These are phyloP conservation scores for Lactarius quietus DNA, from an alignment of 768 basidiomycete species.

Conservation along the genomic window DNA sequence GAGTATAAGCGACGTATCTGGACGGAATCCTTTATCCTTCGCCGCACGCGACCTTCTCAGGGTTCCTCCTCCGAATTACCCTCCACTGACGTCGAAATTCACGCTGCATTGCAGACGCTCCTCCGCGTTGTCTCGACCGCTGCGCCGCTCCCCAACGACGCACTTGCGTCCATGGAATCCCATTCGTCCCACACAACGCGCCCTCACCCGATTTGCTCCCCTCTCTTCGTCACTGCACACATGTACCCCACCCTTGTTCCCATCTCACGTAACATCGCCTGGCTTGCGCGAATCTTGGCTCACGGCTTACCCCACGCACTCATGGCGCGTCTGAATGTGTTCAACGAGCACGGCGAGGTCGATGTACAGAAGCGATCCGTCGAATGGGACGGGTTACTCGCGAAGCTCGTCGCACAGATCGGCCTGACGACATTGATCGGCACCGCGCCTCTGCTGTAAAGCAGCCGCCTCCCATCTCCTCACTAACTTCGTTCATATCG, in stretches of 20 bases:
- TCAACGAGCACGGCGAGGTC: slow-evolving; percentile 30
- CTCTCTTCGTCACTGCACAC: slow-evolving; percentile 33
- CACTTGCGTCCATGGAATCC: slow-evolving; percentile 20
- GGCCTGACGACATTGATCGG: slow-evolving; percentile 36
- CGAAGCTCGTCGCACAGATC: slow-evolving; percentile 42
- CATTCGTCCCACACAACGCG: not conserved
- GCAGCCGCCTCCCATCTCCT: not conserved
- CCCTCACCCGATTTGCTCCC: slow-evolving; percentile 33
- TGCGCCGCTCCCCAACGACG: slow-evolving; percentile 31
- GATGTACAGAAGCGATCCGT: slow-evolving; percentile 28
- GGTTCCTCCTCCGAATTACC: not conserved
- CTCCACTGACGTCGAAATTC: slow-evolving; percentile 20
- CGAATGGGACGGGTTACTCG: slow-evolving; percentile 34
- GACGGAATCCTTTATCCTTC: slow-evolving; percentile 28
- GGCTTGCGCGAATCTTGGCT: slow-evolving; percentile 35
- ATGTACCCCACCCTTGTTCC: slow-evolving; percentile 9
- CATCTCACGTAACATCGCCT: slow-evolving; percentile 35
- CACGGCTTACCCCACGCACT: slow-evolving; percentile 37
- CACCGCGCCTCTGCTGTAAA: not conserved
- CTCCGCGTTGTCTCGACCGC: slow-evolving; percentile 36
- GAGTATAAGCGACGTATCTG: slow-evolving; percentile 31
- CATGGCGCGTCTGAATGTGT: slow-evolving; percentile 13
- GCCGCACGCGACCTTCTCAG: slow-evolving; percentile 8
- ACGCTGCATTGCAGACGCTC: slow-evolving; percentile 32
- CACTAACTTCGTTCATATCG: not conserved